Base-by-base conservation (phyloP, 257 asterid genomes). In the Nicotiana otophora region DNA sequence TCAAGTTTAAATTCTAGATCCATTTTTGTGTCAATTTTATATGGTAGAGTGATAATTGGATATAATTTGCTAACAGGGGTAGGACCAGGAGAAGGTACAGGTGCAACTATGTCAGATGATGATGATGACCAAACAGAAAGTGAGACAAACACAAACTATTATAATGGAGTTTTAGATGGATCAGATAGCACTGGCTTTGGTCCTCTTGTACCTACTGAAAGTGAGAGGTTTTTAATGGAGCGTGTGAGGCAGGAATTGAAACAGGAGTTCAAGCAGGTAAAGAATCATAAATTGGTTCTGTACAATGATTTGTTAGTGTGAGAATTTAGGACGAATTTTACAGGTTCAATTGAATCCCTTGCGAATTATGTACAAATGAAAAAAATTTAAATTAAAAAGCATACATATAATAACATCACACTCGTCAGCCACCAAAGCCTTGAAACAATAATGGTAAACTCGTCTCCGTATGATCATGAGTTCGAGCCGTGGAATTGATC, bases 51-150 rank as follows among this genome's bases (percentile, higher is more conserved):
- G 66, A n/a, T 61, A 20, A 61, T 20, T 20, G 66, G 14, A 10
- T 61, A 61, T 61, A 6, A 61, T 20, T 20, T 61, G 33, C 16
- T 57, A 58, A 75, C 86, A 90, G 93, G 93, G 74, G 89, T 87
- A 28, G 84, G 91, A 57, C 91, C 91, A 42, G 91, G 92, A 31
- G 93, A 90, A 84, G 89, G 93, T 55, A 90, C 92, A n/a, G 92
- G 92, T 1, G 89, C 91, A 31, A 90, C 93, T 5, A 88, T 88
- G 93, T 88, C 92, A 14, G 93, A 88, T 72, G 90, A 90, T 30
- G 93, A 90, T 3, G 93, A 90, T 10, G 91, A 88, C n/a, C 88
- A 81, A 55, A 88, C 69, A 31, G 93, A 87, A 42, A 84, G 89
- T 78, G 91, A 90, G 39, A 72, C 87, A n/a, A 87, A 87, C 87